phyloP scores from a whole-genome alignment of 345 rosid genomes.

The Bretschneidera sinensis region DNA sequence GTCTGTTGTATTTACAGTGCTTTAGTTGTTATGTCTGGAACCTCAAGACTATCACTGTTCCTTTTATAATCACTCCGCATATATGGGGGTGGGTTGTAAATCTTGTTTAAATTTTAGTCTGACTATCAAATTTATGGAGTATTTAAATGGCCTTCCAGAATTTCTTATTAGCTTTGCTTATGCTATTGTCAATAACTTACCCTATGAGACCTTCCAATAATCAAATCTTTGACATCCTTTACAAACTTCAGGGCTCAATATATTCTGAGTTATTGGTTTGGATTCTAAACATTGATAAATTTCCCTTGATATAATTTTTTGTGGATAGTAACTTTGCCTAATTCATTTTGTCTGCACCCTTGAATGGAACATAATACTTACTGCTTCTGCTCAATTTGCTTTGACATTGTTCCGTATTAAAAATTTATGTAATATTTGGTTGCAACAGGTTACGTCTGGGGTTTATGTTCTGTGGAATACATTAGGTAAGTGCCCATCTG shows the following conservation, averaged over 20 bases:
- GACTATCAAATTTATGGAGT: no score
- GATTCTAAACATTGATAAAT: background rate
- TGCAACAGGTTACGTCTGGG: conserved; percentile 64
- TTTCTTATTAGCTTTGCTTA: background rate
- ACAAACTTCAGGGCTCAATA: background rate
- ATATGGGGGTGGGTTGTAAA: background rate
- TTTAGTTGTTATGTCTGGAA: background rate
- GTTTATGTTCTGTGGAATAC: conserved; percentile 95
- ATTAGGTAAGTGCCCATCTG: conserved; percentile 80
- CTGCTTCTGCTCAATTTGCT: background rate
- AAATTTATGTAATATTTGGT: conserved; percentile 1
- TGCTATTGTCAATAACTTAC: background rate
- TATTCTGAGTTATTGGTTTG: no score
- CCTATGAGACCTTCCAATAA: background rate
- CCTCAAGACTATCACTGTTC: no score
- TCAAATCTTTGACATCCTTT: background rate
- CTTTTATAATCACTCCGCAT: no score
- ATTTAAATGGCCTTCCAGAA: background rate
- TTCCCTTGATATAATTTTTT: background rate
- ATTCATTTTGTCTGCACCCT: no score
- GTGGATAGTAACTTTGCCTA: no score
- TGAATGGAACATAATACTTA: no score
- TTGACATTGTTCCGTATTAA: background rate
- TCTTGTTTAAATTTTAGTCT: background rate
- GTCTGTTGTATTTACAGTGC: no score